phyloP scores from a whole-genome alignment of 2,329 filamentous ascomycete genomes.

The Aureobasidium sp. region DNA sequence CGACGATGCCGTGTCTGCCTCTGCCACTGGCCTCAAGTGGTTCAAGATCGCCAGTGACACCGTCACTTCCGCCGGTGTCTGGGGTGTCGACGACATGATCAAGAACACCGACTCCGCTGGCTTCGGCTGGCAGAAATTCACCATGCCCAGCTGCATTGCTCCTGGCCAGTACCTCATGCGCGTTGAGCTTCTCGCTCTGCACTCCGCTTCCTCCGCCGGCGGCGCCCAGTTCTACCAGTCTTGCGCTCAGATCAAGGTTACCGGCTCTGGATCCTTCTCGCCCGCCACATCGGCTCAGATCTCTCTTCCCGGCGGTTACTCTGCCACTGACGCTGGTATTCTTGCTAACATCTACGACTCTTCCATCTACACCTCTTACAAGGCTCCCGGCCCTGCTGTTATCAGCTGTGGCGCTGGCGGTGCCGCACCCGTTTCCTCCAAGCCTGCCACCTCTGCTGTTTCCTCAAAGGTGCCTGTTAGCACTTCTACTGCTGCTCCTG shows the following conservation, averaged over 20 bases:
- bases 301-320: constrained; percentile 16
- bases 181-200: constrained; percentile 46
- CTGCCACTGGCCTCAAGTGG: constrained; percentile 34
- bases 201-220: constrained; percentile 40
- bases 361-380: constrained; percentile 26
- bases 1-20: constrained; percentile 37
- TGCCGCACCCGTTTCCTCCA: constrained; percentile 4
- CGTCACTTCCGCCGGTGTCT: constrained; percentile 39
- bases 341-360: constrained; percentile 16
- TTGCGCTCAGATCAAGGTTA: constrained; percentile 22
- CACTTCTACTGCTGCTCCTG: constrained; percentile 5
- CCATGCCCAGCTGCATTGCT: constrained; percentile 43
- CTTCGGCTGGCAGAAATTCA: constrained; percentile 28
- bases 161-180: constrained; percentile 48
- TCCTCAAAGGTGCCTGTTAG: neutral
- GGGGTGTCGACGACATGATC: constrained; percentile 38
- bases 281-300: constrained; percentile 2
- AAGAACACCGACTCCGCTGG: constrained; percentile 17
- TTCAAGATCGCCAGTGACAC: constrained; percentile 48
- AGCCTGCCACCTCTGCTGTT: constrained; percentile 15
- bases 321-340: constrained; percentile 15
- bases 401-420: constrained; percentile 19
- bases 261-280: constrained; percentile 8
- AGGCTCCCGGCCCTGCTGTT: constrained; percentile 35
- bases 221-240: constrained; percentile 35